These are phyloP conservation scores for Hanseniaspora gamundiae DNA, from an alignment of 1,139 yeast species.

Conservation along the genomic window DNA sequence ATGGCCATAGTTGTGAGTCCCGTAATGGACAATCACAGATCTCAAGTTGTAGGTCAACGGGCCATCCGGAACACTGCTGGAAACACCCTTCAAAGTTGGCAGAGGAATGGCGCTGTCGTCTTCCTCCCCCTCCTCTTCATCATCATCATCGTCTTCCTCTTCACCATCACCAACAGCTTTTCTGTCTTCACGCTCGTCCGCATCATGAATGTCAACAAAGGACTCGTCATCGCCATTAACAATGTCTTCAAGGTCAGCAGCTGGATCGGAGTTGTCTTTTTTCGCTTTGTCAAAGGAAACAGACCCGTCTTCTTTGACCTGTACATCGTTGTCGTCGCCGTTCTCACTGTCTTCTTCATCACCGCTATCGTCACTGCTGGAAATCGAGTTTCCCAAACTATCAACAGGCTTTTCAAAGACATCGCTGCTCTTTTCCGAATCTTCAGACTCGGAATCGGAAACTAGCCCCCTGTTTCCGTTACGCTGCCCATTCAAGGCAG, in stretches of 20 bases:
- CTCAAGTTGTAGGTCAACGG: conserved; percentile 53
- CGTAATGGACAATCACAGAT: conserved; percentile 83
- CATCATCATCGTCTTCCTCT: conserved; percentile 13
- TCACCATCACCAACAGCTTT: conserved; percentile 6
- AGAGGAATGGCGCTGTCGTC: conserved; percentile 12
- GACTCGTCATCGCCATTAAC: conserved; percentile 9
- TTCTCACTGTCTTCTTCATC: conserved; percentile 11
- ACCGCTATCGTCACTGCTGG: conserved; percentile 3
- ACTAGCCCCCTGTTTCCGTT: neutral
- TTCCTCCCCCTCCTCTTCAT: conserved; percentile 10
- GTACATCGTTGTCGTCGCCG: conserved; percentile 15
- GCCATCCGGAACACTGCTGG: conserved; percentile 25
- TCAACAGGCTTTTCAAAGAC: neutral
- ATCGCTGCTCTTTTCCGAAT: conserved; percentile 8
- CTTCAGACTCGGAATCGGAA: conserved; percentile 8
- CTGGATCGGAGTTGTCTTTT: neutral
- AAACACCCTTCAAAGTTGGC: conserved; percentile 12
- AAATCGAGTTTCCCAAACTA: conserved; percentile 1
- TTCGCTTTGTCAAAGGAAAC: conserved; percentile 2
- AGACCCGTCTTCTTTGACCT: conserved; percentile 13
- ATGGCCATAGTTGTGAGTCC: conserved; percentile 92
- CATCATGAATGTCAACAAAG: conserved; percentile 2
- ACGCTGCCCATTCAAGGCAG: conserved; percentile 3
- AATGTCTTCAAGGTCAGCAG: conserved; percentile 8
- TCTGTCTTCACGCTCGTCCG: conserved; percentile 8